Percentiles rank a stretch among this genome's conserved stretches.
These are phyloP conservation scores for Globisporangium canariense DNA, from an alignment of 352 stramenopile species.

Conservation along the genomic window DNA sequence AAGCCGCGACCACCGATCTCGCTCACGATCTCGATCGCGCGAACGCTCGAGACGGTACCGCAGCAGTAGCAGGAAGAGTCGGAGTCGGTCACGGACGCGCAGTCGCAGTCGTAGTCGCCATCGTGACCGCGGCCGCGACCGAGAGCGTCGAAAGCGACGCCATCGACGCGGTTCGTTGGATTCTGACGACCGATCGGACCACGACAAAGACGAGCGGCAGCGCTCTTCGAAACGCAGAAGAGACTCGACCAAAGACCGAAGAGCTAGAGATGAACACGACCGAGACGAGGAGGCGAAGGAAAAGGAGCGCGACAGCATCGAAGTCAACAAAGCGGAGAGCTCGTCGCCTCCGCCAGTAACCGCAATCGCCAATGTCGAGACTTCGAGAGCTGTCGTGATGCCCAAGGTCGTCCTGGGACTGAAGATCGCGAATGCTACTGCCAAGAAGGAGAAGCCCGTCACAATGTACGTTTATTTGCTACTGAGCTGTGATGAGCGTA, in stretches of 20 bases:
- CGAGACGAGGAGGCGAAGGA: neutral
- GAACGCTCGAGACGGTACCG: constrained; percentile 25
- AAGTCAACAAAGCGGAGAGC: neutral
- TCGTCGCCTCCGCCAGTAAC: neutral
- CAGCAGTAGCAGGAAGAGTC: constrained; percentile 7
- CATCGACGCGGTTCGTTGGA: constrained; percentile 21
- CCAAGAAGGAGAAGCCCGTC: constrained; percentile 38
- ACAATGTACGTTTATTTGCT: constrained; percentile 20
- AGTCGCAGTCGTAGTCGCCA: constrained; percentile 31
- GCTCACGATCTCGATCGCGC: constrained; percentile 24
- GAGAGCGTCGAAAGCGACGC: constrained; percentile 18
- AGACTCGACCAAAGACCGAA: constrained; percentile 9
- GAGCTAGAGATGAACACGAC: neutral
- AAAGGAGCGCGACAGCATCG: neutral
- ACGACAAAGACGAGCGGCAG: constrained; percentile 8
- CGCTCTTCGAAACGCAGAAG: constrained; percentile 19
- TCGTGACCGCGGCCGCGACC: constrained; percentile 14
- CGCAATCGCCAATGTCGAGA: neutral
- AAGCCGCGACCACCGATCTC: constrained; percentile 20
- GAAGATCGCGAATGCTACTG: constrained; percentile 23
- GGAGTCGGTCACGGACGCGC: constrained; percentile 23
- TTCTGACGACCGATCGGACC: constrained; percentile 13
- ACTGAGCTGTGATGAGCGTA: neutral
- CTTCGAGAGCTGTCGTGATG: constrained; percentile 12
- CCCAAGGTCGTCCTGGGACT: constrained; percentile 50